These are phyloP conservation scores for Cordyceps sp. DNA, from an alignment of 2,329 filamentous ascomycete genomes.

Conservation along the genomic window DNA sequence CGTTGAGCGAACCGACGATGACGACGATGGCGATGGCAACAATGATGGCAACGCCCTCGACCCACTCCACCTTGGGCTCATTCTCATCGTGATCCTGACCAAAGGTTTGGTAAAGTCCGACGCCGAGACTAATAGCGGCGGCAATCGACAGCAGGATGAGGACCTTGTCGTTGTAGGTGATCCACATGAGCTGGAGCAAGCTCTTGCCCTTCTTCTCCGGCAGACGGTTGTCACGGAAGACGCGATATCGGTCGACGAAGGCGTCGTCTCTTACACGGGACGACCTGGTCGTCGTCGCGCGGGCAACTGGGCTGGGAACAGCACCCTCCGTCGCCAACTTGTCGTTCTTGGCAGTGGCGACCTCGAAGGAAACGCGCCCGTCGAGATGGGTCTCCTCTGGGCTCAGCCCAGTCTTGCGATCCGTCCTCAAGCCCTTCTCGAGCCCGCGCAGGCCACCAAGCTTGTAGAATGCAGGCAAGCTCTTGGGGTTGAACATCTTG, in stretches of 20 bases:
- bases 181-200: constrained; percentile 59
- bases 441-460: constrained; percentile 64
- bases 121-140: constrained; percentile 54
- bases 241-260: constrained; percentile 49
- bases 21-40: constrained; percentile 67
- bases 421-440: constrained; percentile 60
- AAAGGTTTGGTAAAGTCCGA: constrained; percentile 63
- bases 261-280: constrained; percentile 10
- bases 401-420: constrained; percentile 58
- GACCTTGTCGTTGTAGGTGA: constrained; percentile 73
- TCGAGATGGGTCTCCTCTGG: constrained; percentile 53
- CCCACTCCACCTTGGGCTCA: constrained; percentile 52
- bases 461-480: constrained; percentile 61
- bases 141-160: constrained; percentile 55
- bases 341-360: constrained; percentile 33
- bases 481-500: constrained; percentile 85
- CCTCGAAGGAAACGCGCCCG: constrained; percentile 53
- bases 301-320: constrained; percentile 1
- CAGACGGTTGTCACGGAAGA: constrained; percentile 56
- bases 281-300: constrained; percentile 2
- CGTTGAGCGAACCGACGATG: constrained; percentile 59
- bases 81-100: constrained; percentile 33
- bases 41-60: constrained; percentile 69
- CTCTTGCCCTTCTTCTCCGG: constrained; percentile 62
- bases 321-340: constrained; percentile 17